phyloP scores from a whole-genome alignment of 208 protist genomes.

The Acanthamoeba castellanii region DNA sequence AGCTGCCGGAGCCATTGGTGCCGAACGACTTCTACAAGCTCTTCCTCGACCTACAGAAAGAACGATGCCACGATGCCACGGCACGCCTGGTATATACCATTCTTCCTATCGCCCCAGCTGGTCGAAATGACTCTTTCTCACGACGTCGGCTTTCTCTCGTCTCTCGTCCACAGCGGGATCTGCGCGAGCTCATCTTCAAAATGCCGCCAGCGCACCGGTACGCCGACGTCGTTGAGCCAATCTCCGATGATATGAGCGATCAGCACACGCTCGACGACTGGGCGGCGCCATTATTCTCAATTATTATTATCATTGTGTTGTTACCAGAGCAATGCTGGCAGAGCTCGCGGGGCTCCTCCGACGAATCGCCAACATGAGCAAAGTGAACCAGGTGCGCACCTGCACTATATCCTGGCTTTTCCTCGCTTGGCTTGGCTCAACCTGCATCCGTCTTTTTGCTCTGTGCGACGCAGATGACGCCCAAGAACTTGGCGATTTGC shows the following conservation, averaged over 20 bases:
- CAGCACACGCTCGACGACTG: background rate
- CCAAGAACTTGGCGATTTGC: slow-evolving; percentile 27
- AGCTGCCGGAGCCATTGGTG: slow-evolving; percentile 57
- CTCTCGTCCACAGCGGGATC: background rate
- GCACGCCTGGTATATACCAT: background rate
- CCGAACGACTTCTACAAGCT: slow-evolving; percentile 52
- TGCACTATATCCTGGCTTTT: background rate
- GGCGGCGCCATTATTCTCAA: background rate
- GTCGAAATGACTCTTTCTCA: background rate
- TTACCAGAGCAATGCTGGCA: background rate
- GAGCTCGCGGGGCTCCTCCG: background rate
- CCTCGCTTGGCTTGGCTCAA: background rate
- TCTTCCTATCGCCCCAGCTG: background rate
- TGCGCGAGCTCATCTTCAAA: slow-evolving; percentile 12
- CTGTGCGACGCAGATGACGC: background rate
- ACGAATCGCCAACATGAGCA: background rate
- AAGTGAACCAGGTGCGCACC: background rate
- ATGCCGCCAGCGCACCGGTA: background rate
- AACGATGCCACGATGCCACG: background rate
- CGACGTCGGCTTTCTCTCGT: background rate
- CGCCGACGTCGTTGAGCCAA: background rate
- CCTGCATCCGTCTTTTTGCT: background rate
- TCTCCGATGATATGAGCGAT: background rate
- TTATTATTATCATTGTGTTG: background rate
- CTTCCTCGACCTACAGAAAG: slow-evolving; percentile 43